Base-by-base conservation (phyloP, 1,284 basidiomycete genomes). In the Ustilago bromivora region DNA sequence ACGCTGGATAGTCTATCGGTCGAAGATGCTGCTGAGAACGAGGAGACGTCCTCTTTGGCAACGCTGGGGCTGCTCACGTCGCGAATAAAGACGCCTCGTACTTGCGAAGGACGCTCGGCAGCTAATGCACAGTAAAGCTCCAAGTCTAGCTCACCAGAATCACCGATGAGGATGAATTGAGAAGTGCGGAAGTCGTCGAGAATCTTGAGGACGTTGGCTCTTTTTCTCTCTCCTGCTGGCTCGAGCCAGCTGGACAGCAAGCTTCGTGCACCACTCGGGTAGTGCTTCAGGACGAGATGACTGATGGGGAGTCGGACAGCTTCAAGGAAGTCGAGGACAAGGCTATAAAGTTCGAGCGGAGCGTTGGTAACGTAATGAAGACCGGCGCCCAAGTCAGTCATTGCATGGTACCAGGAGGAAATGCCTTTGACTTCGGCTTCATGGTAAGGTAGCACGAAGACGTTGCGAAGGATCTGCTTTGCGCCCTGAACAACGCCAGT, bases 401-500 rank as follows among this genome's bases (percentile, higher is more conserved):
- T 74, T 28, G 73, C 54, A 19, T 63, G 73, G 46, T 80, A 81
- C 81, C 81, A 82, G 10, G 92, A 90, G 36, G 91, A 90, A 92
- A 98, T 95, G 2, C 93, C 95, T 2, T 91, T 92, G 41, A 97
- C 92, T 52, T 92, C 88, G 47, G 91, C 90, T 60, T 97, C 94
- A 59, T 90, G 88, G 41, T 94, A 79, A n/a, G 87, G 85, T 5
- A 87, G 84, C 51, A 88, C 88, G 60, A 89, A 89, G 41, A 88
- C 88, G 71, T 89, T 89, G 8, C 88, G 85, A 51, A 84, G 74
- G 35, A 86, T 84, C 34, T 87, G 71, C 70, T 83, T 82, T 13
- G 84, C 82, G 6, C 87, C 86, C 8, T 77, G 81, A 0, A 86
- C 71, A 4, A 87, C 85, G 36, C 86, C 82, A 1, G 87, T 87